Evolutionary conservation across 129 eudicot genomes (phyloP), one percentile per base, ranked within the genome.

Genomic region (Saposhnikovia divaricata): DNA sequence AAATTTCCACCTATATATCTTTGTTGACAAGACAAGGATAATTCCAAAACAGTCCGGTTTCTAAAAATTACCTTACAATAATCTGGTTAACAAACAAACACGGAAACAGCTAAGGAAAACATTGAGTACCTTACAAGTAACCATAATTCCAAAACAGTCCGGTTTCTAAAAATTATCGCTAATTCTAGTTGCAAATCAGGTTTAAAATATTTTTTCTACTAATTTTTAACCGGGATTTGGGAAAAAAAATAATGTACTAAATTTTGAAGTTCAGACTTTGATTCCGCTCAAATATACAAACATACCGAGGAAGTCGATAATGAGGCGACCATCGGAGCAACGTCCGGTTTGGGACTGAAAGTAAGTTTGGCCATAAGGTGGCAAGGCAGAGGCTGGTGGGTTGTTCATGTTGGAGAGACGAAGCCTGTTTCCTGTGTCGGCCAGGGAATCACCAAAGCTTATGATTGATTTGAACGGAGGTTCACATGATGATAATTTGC

Each of bases 361-460:
- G 25, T 43, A 80, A 8, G 77, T 80, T 12, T 80, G 51, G 23
- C 82, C 82, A 23, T 80, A 80, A 31, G 82, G 82, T 18, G 71
- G 71, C 12, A 31, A 12, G 48, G 76, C 82, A 5, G 73, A 44
- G 50, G 25, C 38, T 16, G 82, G 70, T 19, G 47, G 43, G 12
- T 10, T 23, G 27, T 18, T 68, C 12, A 15, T 65, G 53, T 28
- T 9, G 21, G 73, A 12, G 43, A 68, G 73, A 3, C 16, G 73
- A 42, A 69, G 39, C n/a, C 23, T 31, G 48, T 80, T 80, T 2
- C 82, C 82, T 12, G 82, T 80, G 39, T 80, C 82, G 1, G 82
- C 77, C 2, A 79, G 76, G 12, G 82, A 79, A 45, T 79, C 82
- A 37, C 82, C 82, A 14, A 79, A 79, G 48, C 82, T 69, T 44